A percentile compares a stretch with the other conserved stretches of the same genome.
phyloP scores from a whole-genome alignment of 345 rosid genomes.

The Eutrema heterophyllum region DNA sequence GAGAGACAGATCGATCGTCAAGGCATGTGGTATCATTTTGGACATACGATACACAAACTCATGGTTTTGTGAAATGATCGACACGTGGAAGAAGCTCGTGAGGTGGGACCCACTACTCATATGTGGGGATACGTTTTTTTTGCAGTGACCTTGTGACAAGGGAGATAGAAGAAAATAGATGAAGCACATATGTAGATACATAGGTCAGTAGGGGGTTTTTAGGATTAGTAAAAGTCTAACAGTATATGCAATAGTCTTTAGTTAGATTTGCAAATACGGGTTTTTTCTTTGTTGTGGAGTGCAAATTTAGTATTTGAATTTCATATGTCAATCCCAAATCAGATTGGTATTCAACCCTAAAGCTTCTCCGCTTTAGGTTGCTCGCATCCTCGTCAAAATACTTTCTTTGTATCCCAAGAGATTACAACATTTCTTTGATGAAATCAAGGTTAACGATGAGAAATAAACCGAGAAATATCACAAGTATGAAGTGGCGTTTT shows the following conservation, averaged over 20 bases:
- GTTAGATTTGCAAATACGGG: too few relatives aligned
- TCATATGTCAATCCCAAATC: background rate
- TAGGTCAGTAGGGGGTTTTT: too few relatives aligned
- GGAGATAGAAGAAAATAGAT: too few relatives aligned
- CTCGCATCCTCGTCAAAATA: background rate
- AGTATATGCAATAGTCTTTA: too few relatives aligned
- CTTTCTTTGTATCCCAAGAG: background rate
- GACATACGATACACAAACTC: constrained; percentile 8
- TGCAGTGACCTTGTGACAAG: constrained; percentile 40
- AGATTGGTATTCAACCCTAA: background rate
- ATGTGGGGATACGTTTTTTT: background rate
- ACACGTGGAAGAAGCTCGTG: constrained; percentile 48
- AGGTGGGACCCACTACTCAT: constrained; percentile 32
- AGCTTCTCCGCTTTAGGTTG: background rate
- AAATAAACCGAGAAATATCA: constrained; percentile 64
- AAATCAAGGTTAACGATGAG: constrained; percentile 79
- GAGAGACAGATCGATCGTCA: background rate
- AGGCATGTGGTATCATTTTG: constrained; percentile 16
- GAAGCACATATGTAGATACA: too few relatives aligned
- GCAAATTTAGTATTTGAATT: too few relatives aligned
- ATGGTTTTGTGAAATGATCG: background rate
- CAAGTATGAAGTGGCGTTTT: too few relatives aligned
- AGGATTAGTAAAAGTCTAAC: too few relatives aligned
- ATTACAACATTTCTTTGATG: constrained; percentile 71
- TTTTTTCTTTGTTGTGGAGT: too few relatives aligned